Percentiles rank a stretch among this genome's conserved stretches.
Evolutionary conservation across 164 flowering plant species (phyloP).

Genomic region (Nymphaea colorata): DNA sequence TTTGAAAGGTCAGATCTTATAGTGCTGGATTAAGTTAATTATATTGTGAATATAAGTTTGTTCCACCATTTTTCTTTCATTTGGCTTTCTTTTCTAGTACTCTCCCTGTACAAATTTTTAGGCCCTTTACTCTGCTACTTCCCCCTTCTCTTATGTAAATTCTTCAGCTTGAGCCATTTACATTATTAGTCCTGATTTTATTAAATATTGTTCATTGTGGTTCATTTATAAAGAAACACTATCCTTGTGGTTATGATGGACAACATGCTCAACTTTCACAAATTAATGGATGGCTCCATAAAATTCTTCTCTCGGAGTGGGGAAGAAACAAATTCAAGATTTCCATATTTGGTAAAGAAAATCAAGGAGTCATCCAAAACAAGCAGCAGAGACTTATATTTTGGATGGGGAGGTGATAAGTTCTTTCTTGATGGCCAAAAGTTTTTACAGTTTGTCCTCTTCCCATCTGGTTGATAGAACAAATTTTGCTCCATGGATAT

Average conservation of each 20-base stretch:
- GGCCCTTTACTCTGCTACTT: background rate
- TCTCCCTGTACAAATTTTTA: background rate
- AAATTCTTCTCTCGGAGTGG: constrained; percentile 81
- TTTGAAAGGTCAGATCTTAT: too few relatives aligned
- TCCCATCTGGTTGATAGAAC: too few relatives aligned
- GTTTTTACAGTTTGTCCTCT: too few relatives aligned
- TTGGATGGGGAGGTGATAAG: constrained; percentile 75
- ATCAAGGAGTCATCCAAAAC: constrained; percentile 39
- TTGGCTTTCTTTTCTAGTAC: background rate
- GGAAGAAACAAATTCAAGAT: constrained; percentile 73
- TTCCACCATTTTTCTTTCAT: background rate
- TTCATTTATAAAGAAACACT: too few relatives aligned
- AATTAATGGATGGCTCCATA: constrained; percentile 53
- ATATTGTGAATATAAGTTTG: constrained; percentile 89
- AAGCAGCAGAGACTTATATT: constrained; percentile 45
- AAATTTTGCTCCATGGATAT: too few relatives aligned
- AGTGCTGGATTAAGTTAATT: constrained; percentile 21
- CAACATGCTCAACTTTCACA: constrained; percentile 92
- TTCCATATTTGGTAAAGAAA: constrained; percentile 69
- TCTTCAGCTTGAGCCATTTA: background rate
- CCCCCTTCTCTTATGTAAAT: background rate
- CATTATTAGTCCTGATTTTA: background rate
- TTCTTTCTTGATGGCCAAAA: background rate
- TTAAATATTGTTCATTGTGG: background rate
- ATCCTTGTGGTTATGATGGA: constrained; percentile 69